Evolutionary conservation across 2,329 filamentous ascomycete genomes (phyloP), one percentile per base, ranked within the genome.

Genomic region (Penicillium crustosum): DNA sequence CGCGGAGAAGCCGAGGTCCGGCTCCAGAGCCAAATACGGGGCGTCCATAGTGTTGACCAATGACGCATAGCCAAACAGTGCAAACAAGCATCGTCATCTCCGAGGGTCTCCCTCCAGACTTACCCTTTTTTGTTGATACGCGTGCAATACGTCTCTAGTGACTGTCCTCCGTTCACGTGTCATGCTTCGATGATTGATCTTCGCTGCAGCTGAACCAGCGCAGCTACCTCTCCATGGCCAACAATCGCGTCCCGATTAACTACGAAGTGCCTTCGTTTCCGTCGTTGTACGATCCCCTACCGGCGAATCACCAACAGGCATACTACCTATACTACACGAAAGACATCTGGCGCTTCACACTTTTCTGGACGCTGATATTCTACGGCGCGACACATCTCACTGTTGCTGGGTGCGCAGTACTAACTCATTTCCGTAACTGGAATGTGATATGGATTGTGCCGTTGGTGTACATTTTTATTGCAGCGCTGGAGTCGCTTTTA

Each of bases 321-420:
- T 77, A 78, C 61, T 88, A 87, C 67, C 86, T 96, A 65, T 93
- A 90, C 78, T 82, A 89, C 68, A 81, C 90, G 3, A 73, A 76
- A 59, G 91, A 96, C 70, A 90, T 95, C 55, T 93, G 91, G 88
- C 88, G 89, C 63, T 96, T 94, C 74, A 96, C 91, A 1, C 77
- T 94, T 17, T 83, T 88, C 70, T 97, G 92, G 92, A 96, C 91
- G 0, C 76, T 95, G 38, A 85, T 96, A 31, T 84, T 91, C 64
- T 93, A 90, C 67, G 86, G 84, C 35, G 81, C 86, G 21, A 89
- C 93, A 61, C 91, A 96, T 72, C 68, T 93, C 19, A 82, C 86
- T 35, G 89, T 89, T 2, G 86, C 89, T 0, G 77, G 82, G 13
- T 89, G 91, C 70, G 90, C 91, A 3, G 81, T 92, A 65, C 78